These are phyloP conservation scores for Coemansia erecta DNA, from an alignment of 192 early-diverging fungal genomes.

Conservation along the genomic window DNA sequence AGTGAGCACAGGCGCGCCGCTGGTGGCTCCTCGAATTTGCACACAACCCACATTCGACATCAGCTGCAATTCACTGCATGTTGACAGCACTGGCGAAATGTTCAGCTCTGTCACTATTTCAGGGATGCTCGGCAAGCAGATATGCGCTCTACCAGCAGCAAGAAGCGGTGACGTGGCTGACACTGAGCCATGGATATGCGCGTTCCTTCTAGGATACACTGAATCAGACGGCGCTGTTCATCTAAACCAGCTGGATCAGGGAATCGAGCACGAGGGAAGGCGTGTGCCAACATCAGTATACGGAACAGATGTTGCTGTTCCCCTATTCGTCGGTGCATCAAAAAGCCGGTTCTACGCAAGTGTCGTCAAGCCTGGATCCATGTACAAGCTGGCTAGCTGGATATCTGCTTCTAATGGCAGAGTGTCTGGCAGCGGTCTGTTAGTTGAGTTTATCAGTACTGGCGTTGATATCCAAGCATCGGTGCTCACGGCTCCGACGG, in stretches of 20 bases:
- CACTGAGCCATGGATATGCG: slow-evolving; percentile 11
- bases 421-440: background rate
- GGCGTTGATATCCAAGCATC: slow-evolving; percentile 14
- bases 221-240: slow-evolving; percentile 34
- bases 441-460: slow-evolving; percentile 25
- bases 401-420: background rate
- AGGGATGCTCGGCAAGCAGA: slow-evolving; percentile 28
- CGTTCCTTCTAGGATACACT: slow-evolving; percentile 39
- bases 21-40: background rate
- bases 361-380: slow-evolving; percentile 15
- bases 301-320: slow-evolving; percentile 26
- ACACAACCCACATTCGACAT: background rate
- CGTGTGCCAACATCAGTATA: slow-evolving; percentile 33
- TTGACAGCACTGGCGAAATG: background rate
- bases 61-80: background rate
- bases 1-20: background rate
- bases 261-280: slow-evolving; percentile 11
- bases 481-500: slow-evolving; percentile 6
- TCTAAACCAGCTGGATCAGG: slow-evolving; percentile 44
- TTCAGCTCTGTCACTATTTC: slow-evolving; percentile 25
- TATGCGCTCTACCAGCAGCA: slow-evolving; percentile 14
- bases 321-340: slow-evolving; percentile 27
- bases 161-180: background rate
- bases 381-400: slow-evolving; percentile 24
- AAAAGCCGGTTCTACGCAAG: slow-evolving; percentile 20